A percentile compares a stretch with the other conserved stretches of the same genome.
These are phyloP conservation scores for Blechomonas ayalai DNA, from an alignment of 208 protist genomes.

Conservation along the genomic window DNA sequence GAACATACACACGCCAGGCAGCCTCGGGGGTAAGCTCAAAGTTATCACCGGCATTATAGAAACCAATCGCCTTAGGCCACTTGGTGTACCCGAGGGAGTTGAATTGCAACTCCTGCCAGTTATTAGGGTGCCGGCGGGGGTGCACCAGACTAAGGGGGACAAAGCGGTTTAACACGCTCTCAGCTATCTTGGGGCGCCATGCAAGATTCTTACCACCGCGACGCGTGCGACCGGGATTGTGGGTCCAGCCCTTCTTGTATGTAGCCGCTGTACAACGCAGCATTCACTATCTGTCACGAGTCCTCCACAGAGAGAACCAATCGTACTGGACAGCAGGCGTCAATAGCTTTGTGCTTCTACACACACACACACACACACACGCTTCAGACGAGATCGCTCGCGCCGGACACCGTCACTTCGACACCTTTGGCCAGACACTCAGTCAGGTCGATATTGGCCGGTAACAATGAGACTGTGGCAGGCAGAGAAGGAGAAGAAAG, in stretches of 20 bases:
- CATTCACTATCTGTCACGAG: conserved; percentile 19
- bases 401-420: no score
- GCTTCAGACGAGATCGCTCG: no score
- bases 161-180: conserved; percentile 51
- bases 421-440: no score
- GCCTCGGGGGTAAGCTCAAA: conserved; percentile 85
- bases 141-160: conserved; percentile 80
- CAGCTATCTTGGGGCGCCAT: conserved; percentile 79
- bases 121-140: conserved; percentile 76
- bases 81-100: conserved; percentile 74
- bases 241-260: conserved; percentile 87
- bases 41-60: conserved; percentile 89
- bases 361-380: no score
- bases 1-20: conserved; percentile 58
- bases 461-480: no score
- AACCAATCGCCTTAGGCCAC: conserved; percentile 87
- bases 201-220: conserved; percentile 87
- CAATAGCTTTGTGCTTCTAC: no score
- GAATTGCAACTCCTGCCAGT: conserved; percentile 84
- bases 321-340: no score
- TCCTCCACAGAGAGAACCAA: neutral
- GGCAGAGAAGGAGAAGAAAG: no score
- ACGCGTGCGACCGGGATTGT: conserved; percentile 68
- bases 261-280: conserved; percentile 42
- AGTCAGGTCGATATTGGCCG: no score